Base-by-base conservation (phyloP, 176 grass and related monocot species). In the Avena atlantica region DNA sequence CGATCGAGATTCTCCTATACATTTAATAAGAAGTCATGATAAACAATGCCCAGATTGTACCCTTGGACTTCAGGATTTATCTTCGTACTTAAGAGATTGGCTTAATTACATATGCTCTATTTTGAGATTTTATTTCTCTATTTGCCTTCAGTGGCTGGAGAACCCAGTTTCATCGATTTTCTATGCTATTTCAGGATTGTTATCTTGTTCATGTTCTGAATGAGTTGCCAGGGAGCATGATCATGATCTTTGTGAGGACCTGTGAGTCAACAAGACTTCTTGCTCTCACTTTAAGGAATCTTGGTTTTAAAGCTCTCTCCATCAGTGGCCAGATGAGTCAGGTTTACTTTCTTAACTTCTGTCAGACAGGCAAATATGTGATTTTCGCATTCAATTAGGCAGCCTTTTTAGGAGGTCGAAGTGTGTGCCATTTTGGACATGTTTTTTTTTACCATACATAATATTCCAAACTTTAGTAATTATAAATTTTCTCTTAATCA, bases 281-380 rank as follows among this genome's bases (percentile, higher is more conserved):
- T 58, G 83, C 97, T 80, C 80, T 93, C 7, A 84, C 87, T 75
- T 86, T 94, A 36, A 91, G 92, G 58, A 94, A 96, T 89, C 89
- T 99, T 81, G 85, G 94, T 82, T 89, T 96, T 77, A 96, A 85
- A 71, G 94, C 94, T 42, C 94, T 96, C 25, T 93, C 96, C 75
- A 94, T 98, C 67, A 95, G 93, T 76, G 92, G 93, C 70, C 96
- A 95, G 78, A 99, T 99, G 97, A 93, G 82, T 78, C 92, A 99
- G 90, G 90, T 99, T 85, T 78, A 15, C 21, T 56, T 74, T 81
- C 6, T 81, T 74, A 44, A 27, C 83, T 83, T 52, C 13, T 52
- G 44, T 72, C n/a, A 42, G 15, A 59, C 4, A 31, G 53, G 8
- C 6, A 77, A 82, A 17, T 81, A 76, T 61, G 17, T 68, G 2